Percentiles rank a stretch among this genome's conserved stretches.
Conservation (phyloP, 805 yeast species). For the Aciculoconidium aculeatum region DNA sequence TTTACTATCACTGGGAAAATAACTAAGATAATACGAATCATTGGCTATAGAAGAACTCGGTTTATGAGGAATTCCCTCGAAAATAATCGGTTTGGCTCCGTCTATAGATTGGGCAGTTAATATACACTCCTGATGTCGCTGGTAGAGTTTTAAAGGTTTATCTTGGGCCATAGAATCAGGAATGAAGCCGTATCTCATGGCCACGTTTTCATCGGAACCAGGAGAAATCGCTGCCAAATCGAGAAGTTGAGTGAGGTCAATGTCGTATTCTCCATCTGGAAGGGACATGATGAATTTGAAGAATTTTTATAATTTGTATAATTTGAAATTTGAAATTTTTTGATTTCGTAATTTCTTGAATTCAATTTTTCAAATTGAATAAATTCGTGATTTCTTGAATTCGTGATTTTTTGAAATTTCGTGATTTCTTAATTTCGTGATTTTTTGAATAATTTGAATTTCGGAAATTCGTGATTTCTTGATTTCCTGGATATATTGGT, state of each 20-base stretch:
- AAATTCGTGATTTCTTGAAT: no score
- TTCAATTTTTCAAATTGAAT: no score
- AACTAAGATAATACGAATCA: slow-evolving; percentile 28
- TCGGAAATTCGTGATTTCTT: neutral
- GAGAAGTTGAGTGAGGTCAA: slow-evolving; percentile 27
- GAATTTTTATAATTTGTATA: no score
- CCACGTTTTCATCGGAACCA: slow-evolving; percentile 13
- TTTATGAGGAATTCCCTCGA: slow-evolving; percentile 31
- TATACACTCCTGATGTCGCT: slow-evolving; percentile 27
- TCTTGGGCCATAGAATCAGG: slow-evolving; percentile 37
- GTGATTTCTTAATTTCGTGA: neutral
- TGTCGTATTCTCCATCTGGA: slow-evolving; percentile 40
- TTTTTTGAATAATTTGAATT: no score
- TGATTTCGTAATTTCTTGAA: no score
- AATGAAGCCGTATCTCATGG: slow-evolving; percentile 35
- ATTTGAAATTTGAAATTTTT: no score
- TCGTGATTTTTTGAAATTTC: no score
- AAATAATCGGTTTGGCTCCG: slow-evolving; percentile 21
- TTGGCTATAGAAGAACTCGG: slow-evolving; percentile 7
- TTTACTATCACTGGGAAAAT: slow-evolving; percentile 10
- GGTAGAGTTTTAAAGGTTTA: slow-evolving; percentile 28
- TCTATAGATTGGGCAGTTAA: slow-evolving; percentile 25
- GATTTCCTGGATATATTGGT: neutral
- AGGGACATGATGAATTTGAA: slow-evolving; percentile 18
- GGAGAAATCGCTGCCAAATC: slow-evolving; percentile 9